Evolutionary conservation across 1,284 basidiomycete species (phyloP).

Genomic region (Tilletiaria anomala): DNA sequence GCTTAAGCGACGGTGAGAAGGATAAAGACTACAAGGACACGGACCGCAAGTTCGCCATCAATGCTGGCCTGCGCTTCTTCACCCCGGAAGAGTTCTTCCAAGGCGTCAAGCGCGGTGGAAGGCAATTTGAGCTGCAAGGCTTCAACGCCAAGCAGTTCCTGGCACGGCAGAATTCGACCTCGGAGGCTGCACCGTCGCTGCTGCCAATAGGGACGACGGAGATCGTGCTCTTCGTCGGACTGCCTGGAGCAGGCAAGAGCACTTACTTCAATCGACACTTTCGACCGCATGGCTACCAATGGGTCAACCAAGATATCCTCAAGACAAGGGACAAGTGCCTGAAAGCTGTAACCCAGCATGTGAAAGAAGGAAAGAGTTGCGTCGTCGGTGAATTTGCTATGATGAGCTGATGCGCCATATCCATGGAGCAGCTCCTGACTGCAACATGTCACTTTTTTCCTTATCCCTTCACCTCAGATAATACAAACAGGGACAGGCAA

Average conservation of each 20-base stretch:
- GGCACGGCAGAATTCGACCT: background rate
- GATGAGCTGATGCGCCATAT: too few species aligned
- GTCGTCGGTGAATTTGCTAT: too few species aligned
- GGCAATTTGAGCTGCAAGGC: background rate
- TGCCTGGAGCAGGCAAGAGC: constrained; percentile 73
- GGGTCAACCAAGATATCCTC: constrained; percentile 44
- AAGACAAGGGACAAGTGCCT: constrained; percentile 61
- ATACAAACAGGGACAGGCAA: constrained; percentile 14
- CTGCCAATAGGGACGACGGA: too few species aligned
- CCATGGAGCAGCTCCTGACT: too few species aligned
- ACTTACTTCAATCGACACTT: constrained; percentile 62
- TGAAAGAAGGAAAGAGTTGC: constrained; percentile 42
- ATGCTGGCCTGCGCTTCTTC: constrained; percentile 23
- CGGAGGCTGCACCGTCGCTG: background rate
- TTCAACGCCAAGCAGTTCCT: background rate
- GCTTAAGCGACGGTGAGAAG: constrained; percentile 28
- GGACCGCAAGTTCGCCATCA: constrained; percentile 30
- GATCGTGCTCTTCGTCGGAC: constrained; percentile 72
- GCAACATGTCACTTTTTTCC: too few species aligned
- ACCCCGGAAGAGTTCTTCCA: constrained; percentile 34
- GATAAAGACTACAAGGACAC: constrained; percentile 13
- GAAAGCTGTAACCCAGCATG: constrained; percentile 49
- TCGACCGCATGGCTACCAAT: constrained; percentile 50
- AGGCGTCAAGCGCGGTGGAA: background rate
- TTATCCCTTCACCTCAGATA: too few species aligned